Percentiles rank a stretch among this genome's conserved stretches.
These are phyloP conservation scores for Fistulifera solaris DNA, from an alignment of 108 stramenopile genomes.

Conservation along the genomic window DNA sequence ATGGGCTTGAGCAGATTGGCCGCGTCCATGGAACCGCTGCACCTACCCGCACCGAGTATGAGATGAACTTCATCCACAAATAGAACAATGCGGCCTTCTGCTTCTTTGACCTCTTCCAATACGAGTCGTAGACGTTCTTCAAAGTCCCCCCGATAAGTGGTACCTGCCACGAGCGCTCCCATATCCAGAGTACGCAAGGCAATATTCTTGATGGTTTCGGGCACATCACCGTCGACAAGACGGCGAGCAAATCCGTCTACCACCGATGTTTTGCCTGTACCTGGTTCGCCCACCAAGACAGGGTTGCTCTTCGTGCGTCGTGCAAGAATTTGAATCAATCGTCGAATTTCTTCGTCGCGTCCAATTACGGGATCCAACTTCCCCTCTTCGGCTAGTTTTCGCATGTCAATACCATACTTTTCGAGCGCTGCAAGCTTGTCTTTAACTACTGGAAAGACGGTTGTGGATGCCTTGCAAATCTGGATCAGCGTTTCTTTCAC, in stretches of 20 bases:
- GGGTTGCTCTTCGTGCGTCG: slow-evolving; percentile 97
- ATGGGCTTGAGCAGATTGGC: slow-evolving; percentile 96
- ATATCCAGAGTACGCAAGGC: slow-evolving; percentile 87
- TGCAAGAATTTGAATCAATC: slow-evolving; percentile 85
- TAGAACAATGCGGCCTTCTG: slow-evolving; percentile 81
- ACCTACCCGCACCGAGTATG: slow-evolving; percentile 91
- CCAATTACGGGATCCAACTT: slow-evolving; percentile 96
- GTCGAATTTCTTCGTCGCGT: slow-evolving; percentile 93
- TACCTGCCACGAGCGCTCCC: slow-evolving; percentile 95
- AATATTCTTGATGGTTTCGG: slow-evolving; percentile 82
- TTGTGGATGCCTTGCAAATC: slow-evolving; percentile 51
- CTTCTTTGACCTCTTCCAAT: slow-evolving; percentile 88
- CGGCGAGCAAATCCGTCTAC: slow-evolving; percentile 93
- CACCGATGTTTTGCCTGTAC: slow-evolving; percentile 95
- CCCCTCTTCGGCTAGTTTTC: slow-evolving; percentile 81
- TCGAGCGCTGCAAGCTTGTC: slow-evolving; percentile 56
- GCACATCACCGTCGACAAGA: slow-evolving; percentile 90
- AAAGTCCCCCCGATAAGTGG: slow-evolving; percentile 97
- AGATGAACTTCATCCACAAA: slow-evolving; percentile 98
- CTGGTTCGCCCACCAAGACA: slow-evolving; percentile 88
- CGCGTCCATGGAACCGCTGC: slow-evolving; percentile 94
- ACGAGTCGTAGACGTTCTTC: slow-evolving; percentile 95
- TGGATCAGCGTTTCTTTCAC: slow-evolving; percentile 43
- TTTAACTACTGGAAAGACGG: slow-evolving; percentile 52
- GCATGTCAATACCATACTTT: slow-evolving; percentile 70